These are phyloP conservation scores for Escovopsis sp. DNA, from an alignment of 2,329 filamentous ascomycete species.

Conservation along the genomic window DNA sequence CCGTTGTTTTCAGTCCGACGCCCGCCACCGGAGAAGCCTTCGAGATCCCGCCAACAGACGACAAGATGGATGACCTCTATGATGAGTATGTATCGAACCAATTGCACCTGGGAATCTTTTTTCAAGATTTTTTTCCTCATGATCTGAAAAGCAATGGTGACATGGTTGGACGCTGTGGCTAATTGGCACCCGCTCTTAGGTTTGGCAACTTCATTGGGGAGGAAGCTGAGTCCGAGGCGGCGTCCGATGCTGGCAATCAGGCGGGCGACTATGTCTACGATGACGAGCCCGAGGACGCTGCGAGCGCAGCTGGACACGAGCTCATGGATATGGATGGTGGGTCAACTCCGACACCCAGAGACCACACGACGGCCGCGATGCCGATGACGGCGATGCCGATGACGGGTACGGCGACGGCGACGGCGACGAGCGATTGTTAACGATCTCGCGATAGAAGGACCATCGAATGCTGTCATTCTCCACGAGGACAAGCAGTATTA, in stretches of 20 bases:
- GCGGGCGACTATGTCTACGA: constrained; percentile 70
- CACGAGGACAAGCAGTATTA: constrained; percentile 99
- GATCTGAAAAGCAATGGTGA: not conserved
- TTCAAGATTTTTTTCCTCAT: not conserved
- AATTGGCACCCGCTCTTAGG: constrained; percentile 30
- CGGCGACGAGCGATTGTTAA: too few species aligned
- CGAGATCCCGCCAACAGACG: constrained; percentile 5
- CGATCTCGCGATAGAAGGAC: constrained; percentile 41
- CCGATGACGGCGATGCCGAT: too few species aligned
- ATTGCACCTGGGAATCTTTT: not conserved
- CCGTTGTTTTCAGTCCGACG: constrained; percentile 8
- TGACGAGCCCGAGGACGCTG: constrained; percentile 51
- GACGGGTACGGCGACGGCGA: too few species aligned
- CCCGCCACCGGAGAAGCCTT: constrained; percentile 9
- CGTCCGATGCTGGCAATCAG: constrained; percentile 63
- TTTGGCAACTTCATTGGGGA: constrained; percentile 99
- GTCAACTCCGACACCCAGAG: constrained; percentile 7
- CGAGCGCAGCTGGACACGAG: constrained; percentile 56
- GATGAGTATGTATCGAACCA: constrained; percentile 54
- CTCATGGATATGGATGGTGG: constrained; percentile 85
- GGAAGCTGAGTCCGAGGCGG: constrained; percentile 70
- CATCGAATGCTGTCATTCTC: constrained; percentile 91
- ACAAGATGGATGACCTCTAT: constrained; percentile 82
- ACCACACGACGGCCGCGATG: too few species aligned
- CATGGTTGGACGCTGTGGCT: too few species aligned